Conservation (phyloP, 352 stramenopile species). For the Phytopythium chamaehyphon region DNA sequence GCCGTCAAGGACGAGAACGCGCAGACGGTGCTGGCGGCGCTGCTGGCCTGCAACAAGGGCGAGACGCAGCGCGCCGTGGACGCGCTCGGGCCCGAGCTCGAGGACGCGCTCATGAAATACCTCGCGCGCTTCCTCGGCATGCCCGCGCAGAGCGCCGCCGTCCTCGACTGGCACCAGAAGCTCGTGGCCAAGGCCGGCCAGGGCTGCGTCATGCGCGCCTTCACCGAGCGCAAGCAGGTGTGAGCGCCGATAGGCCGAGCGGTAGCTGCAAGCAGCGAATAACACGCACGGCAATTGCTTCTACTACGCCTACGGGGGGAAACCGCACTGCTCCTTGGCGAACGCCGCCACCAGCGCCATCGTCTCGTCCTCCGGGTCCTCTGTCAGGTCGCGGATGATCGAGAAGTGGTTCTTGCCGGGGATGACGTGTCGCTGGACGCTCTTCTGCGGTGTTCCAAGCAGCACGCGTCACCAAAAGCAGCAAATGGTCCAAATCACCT, state of each 20-base stretch:
- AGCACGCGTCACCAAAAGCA: not conserved
- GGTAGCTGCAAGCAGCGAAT: not conserved
- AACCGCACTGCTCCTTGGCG: slow-evolving; percentile 16
- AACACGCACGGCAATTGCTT: too few species aligned
- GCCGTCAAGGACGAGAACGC: slow-evolving; percentile 71
- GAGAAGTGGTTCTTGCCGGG: slow-evolving; percentile 67
- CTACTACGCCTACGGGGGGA: not conserved
- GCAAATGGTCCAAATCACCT: slow-evolving; percentile 2
- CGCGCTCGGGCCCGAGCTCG: slow-evolving; percentile 52
- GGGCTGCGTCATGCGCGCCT: slow-evolving; percentile 84
- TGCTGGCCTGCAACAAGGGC: slow-evolving; percentile 84
- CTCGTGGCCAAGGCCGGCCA: slow-evolving; percentile 78
- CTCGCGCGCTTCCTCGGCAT: slow-evolving; percentile 76
- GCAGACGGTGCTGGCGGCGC: slow-evolving; percentile 66
- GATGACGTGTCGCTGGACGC: slow-evolving; percentile 40
- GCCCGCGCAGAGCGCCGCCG: slow-evolving; percentile 66
- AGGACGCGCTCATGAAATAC: slow-evolving; percentile 90
- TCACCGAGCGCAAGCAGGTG: slow-evolving; percentile 88
- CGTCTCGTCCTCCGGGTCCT: slow-evolving; percentile 20
- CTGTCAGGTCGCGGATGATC: slow-evolving; percentile 57
- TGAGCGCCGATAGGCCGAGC: slow-evolving; percentile 18
- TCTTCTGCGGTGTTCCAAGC: slow-evolving; percentile 14
- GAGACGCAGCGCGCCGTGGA: slow-evolving; percentile 84
- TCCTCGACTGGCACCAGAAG: slow-evolving; percentile 89
- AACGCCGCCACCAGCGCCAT: slow-evolving; percentile 52